phyloP scores from a whole-genome alignment of 345 rosid species.

The Excoecaria cochinchinensis region DNA sequence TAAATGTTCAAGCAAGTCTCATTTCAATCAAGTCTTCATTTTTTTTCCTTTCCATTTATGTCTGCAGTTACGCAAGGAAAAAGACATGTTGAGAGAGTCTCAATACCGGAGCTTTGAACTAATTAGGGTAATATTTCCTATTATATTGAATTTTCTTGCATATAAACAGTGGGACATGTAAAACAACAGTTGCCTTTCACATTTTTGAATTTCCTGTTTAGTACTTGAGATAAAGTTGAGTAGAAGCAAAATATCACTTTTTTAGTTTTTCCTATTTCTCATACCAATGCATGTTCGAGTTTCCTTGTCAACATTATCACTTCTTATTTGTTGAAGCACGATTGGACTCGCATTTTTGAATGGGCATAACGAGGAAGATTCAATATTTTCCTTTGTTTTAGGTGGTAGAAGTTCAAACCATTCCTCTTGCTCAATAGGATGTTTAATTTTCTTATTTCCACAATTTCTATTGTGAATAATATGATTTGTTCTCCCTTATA shows the following conservation, averaged over 20 bases:
- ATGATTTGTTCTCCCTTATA: background rate
- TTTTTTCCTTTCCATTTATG: conserved; percentile 3
- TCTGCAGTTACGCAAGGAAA: conserved; percentile 71
- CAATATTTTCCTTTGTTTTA: background rate
- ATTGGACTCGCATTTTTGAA: background rate
- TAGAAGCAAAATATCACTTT: background rate
- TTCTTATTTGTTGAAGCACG: background rate
- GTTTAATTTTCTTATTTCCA: too few relatives aligned
- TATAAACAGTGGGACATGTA: too few relatives aligned
- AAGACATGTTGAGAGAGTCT: conserved; percentile 68
- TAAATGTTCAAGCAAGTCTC: background rate
- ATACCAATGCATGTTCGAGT: background rate
- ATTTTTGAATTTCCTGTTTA: background rate
- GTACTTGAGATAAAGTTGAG: background rate
- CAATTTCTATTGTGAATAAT: too few relatives aligned
- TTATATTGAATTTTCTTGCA: background rate
- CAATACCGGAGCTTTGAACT: conserved; percentile 65
- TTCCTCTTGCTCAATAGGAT: background rate
- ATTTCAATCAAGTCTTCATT: background rate
- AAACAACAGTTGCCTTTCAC: background rate
- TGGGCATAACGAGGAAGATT: too few relatives aligned
- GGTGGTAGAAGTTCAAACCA: background rate
- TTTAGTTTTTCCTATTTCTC: background rate
- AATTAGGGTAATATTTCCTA: conserved; percentile 50
- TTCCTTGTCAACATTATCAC: background rate